Percentiles rank a stretch among this genome's conserved stretches.
Evolutionary conservation across 228 moss, liverwort and hornwort species (phyloP).

Genomic region (Sphagnum magellanicum): DNA sequence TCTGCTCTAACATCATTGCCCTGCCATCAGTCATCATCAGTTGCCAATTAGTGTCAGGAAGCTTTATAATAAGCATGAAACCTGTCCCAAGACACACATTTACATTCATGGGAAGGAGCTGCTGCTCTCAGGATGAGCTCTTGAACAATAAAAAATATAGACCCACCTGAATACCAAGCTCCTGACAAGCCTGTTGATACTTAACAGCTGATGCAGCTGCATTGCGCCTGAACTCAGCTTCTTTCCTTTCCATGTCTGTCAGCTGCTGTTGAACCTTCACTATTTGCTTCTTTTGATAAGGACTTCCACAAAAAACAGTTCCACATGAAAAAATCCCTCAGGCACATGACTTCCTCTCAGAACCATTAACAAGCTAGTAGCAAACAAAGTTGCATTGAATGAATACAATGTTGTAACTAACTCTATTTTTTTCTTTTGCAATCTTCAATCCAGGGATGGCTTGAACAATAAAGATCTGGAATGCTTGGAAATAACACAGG

Average conservation of each 20-base stretch:
- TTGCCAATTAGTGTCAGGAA: background rate
- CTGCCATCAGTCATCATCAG: constrained; percentile 21
- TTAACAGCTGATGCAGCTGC: constrained; percentile 70
- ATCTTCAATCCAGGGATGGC: background rate
- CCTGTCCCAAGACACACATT: background rate
- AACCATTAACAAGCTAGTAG: background rate
- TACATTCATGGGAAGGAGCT: too few relatives aligned
- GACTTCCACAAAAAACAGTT: constrained; percentile 38
- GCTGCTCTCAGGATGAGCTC: too few relatives aligned
- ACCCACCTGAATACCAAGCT: constrained; percentile 80
- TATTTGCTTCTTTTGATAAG: constrained; percentile 86
- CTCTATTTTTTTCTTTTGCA: background rate
- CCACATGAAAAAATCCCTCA: background rate
- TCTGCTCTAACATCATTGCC: constrained; percentile 71
- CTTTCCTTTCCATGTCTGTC: constrained; percentile 88
- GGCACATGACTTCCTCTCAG: background rate
- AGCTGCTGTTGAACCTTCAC: constrained; percentile 83
- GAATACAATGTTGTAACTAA: background rate
- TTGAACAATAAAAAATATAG: background rate
- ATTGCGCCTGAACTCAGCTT: constrained; percentile 77
- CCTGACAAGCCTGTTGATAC: constrained; percentile 91
- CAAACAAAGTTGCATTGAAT: background rate
- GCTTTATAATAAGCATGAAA: background rate
- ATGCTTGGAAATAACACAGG: background rate
- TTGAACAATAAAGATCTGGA: background rate